phyloP scores from a whole-genome alignment of 2,329 filamentous ascomycete genomes.

The Botrytis medusae region DNA sequence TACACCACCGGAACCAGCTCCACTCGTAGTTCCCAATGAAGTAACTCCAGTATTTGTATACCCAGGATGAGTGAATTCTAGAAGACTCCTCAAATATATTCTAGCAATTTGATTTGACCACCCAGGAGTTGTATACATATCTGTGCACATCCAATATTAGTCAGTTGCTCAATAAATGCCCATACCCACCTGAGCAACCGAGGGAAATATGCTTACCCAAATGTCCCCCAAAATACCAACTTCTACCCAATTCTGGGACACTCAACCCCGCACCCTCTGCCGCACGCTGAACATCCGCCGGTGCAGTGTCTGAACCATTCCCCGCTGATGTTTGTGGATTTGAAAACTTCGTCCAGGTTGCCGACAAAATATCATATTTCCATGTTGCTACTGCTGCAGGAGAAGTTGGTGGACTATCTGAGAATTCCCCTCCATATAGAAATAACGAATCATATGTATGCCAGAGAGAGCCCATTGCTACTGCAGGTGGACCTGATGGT shows the following conservation, averaged over 20 bases:
- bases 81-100: slow-evolving; percentile 70
- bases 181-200: neutral
- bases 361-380: slow-evolving; percentile 64
- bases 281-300: slow-evolving; percentile 61
- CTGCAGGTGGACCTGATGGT: slow-evolving; percentile 67
- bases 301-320: slow-evolving; percentile 57
- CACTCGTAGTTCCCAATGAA: slow-evolving; percentile 51
- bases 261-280: slow-evolving; percentile 73
- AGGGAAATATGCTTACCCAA: slow-evolving; percentile 10
- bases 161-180: neutral
- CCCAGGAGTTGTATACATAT: slow-evolving; percentile 54
- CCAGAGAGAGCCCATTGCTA: slow-evolving; percentile 76
- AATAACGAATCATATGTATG: slow-evolving; percentile 68
- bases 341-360: slow-evolving; percentile 62
- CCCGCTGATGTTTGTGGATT: slow-evolving; percentile 63
- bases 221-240: slow-evolving; percentile 79
- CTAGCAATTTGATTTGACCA: slow-evolving; percentile 66
- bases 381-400: slow-evolving; percentile 64
- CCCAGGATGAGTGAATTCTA: slow-evolving; percentile 75
- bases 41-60: slow-evolving; percentile 63
- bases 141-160: neutral
- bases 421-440: slow-evolving; percentile 74
- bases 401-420: slow-evolving; percentile 57
- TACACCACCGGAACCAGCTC: slow-evolving; percentile 60
- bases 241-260: slow-evolving; percentile 66